Conservation (phyloP, 1,284 basidiomycete genomes). For the Cryptococcus amylolentus region DNA sequence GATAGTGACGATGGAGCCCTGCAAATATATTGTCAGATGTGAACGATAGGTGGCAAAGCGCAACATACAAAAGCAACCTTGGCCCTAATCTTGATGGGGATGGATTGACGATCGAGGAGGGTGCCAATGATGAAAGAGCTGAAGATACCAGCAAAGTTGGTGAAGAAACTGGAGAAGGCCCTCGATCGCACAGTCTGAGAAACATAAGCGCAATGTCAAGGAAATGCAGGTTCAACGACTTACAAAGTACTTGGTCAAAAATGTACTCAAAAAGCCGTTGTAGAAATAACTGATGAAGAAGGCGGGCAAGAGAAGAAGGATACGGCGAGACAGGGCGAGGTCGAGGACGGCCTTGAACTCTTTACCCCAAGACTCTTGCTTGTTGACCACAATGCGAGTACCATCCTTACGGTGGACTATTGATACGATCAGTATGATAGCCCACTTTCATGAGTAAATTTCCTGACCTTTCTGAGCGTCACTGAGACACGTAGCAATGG, state of each 20-base stretch:
- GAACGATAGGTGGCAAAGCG: not conserved
- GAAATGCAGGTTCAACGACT: not conserved
- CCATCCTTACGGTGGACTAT: conserved; percentile 29
- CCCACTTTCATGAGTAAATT: not conserved
- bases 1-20: conserved; percentile 21
- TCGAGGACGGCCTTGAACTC: conserved; percentile 25
- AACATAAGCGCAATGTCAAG: not conserved
- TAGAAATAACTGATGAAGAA: conserved; percentile 36
- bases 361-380: conserved; percentile 13
- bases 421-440: conserved; percentile 1
- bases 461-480: conserved; percentile 25
- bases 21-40: not conserved
- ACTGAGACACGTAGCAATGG: conserved; percentile 24
- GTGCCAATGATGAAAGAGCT: conserved; percentile 28
- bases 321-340: conserved; percentile 20
- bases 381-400: conserved; percentile 18
- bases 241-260: conserved; percentile 32
- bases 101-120: conserved; percentile 29
- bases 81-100: conserved; percentile 26
- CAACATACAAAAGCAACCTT: conserved; percentile 24
- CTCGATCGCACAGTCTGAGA: conserved; percentile 30
- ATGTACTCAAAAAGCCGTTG: conserved; percentile 30
- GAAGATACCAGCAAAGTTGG: conserved; percentile 32
- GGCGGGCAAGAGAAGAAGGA: conserved; percentile 26
- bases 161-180: conserved; percentile 36